A percentile compares a stretch with the other conserved stretches of the same genome.
These are phyloP conservation scores for Gloeophyllum trabeum DNA, from an alignment of 768 basidiomycete species.

Conservation along the genomic window DNA sequence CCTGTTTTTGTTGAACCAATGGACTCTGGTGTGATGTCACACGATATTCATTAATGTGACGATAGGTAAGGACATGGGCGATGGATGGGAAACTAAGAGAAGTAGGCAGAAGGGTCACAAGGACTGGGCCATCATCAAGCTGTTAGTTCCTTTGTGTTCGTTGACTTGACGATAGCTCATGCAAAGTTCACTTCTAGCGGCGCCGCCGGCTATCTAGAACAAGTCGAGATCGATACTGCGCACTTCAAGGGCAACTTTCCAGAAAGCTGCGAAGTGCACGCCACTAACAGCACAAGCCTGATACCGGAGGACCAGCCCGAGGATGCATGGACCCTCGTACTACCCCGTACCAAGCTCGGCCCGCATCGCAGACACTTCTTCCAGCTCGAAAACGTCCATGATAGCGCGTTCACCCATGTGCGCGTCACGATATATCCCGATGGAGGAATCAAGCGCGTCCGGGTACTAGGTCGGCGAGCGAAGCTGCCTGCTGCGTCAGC, in stretches of 20 bases:
- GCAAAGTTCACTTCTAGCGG: slow-evolving; percentile 46
- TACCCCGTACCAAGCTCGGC: slow-evolving; percentile 72
- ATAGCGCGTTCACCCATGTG: slow-evolving; percentile 65
- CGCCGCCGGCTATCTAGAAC: slow-evolving; percentile 57
- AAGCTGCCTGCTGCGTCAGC: neutral
- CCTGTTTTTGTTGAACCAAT: too few relatives aligned
- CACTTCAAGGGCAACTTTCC: slow-evolving; percentile 97
- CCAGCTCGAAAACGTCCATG: slow-evolving; percentile 59
- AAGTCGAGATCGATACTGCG: slow-evolving; percentile 84
- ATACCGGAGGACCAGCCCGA: slow-evolving; percentile 20
- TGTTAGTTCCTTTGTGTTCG: slow-evolving; percentile 38
- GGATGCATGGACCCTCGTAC: slow-evolving; percentile 60
- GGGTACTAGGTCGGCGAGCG: slow-evolving; percentile 55
- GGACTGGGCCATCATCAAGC: slow-evolving; percentile 85
- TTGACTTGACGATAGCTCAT: slow-evolving; percentile 1
- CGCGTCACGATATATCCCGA: slow-evolving; percentile 88
- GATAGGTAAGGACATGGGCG: slow-evolving; percentile 84
- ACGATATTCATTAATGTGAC: slow-evolving; percentile 1
- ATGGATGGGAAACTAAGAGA: slow-evolving; percentile 97
- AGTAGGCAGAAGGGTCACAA: slow-evolving; percentile 71
- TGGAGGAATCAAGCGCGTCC: slow-evolving; percentile 90
- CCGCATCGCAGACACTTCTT: slow-evolving; percentile 88
- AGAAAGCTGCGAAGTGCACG: slow-evolving; percentile 75
- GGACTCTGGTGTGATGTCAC: too few relatives aligned
- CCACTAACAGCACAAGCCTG: slow-evolving; percentile 26